These are phyloP conservation scores for Anethum foeniculum DNA, from an alignment of 140 eudicot species.

Conservation along the genomic window DNA sequence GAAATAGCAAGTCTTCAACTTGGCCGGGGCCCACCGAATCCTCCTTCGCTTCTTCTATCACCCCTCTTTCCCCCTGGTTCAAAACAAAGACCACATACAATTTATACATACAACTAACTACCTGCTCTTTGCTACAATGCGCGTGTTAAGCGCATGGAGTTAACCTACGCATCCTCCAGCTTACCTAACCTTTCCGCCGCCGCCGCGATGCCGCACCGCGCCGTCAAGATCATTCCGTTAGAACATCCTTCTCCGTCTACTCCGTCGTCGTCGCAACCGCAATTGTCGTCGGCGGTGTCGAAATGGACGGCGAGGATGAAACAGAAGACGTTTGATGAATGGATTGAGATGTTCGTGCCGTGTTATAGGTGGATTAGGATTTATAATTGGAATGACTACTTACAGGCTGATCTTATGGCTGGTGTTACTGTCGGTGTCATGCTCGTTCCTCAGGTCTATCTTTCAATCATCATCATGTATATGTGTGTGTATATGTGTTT, in stretches of 20 bases:
- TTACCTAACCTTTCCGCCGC: slow-evolving; percentile 33
- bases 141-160: slow-evolving; percentile 43
- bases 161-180: slow-evolving; percentile 74
- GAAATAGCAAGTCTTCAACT: neutral
- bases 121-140: neutral
- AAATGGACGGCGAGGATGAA: slow-evolving; percentile 57
- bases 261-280: slow-evolving; percentile 24
- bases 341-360: slow-evolving; percentile 65
- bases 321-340: slow-evolving; percentile 53
- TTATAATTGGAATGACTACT: slow-evolving; percentile 54
- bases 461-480: neutral
- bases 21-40: slow-evolving; percentile 1
- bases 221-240: slow-evolving; percentile 65
- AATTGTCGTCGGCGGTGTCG: slow-evolving; percentile 10
- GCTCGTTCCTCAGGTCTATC: slow-evolving; percentile 89
- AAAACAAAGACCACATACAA: neutral
- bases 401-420: slow-evolving; percentile 82
- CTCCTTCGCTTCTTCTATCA: neutral
- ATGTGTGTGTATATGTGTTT: neutral
- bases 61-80: neutral
- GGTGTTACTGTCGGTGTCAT: slow-evolving; percentile 90
- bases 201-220: slow-evolving; percentile 27
- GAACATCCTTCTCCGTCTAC: slow-evolving; percentile 56
- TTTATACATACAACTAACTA: neutral
- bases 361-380: slow-evolving; percentile 85